phyloP scores from a whole-genome alignment of 345 rosid species.

The Gossypium sturtianum region DNA sequence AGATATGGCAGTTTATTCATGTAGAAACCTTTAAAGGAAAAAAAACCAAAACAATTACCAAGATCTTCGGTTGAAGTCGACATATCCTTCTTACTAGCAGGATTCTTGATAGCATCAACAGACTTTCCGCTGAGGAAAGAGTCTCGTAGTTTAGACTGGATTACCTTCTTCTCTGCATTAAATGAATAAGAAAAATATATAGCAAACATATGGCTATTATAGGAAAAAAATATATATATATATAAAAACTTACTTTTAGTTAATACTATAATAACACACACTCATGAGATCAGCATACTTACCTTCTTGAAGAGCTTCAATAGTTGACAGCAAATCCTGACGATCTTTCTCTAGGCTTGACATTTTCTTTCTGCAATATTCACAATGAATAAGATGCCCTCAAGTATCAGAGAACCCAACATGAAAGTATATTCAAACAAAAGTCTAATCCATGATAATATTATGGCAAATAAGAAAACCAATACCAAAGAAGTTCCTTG shows the following conservation, averaged over 20 bases:
- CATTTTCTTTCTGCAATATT: constrained; percentile 69
- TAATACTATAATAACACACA: constrained; percentile 2
- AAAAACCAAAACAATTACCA: constrained; percentile 37
- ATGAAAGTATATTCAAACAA: constrained; percentile 2
- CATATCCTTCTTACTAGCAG: constrained; percentile 42
- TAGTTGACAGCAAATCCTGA: constrained; percentile 77
- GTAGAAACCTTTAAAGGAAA: not conserved
- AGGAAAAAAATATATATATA: not conserved
- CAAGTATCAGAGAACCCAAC: not conserved
- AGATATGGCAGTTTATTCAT: constrained; percentile 1
- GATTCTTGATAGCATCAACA: constrained; percentile 31
- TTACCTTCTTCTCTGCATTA: constrained; percentile 77
- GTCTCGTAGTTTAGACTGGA: constrained; percentile 81
- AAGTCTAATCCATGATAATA: constrained; percentile 1
- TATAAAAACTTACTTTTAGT: not conserved
- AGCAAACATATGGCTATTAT: constrained; percentile 2
- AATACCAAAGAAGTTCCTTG: not conserved
- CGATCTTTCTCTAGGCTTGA: constrained; percentile 80
- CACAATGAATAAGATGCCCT: constrained; percentile 8
- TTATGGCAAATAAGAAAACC: not conserved
- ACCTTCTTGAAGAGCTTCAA: constrained; percentile 95
- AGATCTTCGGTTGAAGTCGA: constrained; percentile 90
- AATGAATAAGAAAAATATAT: constrained; percentile 10
- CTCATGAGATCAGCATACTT: constrained; percentile 7
- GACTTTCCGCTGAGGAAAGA: constrained; percentile 57